These are phyloP conservation scores for Fraxinus xanthoxyloides DNA, from an alignment of 305 asterid species.

Conservation along the genomic window DNA sequence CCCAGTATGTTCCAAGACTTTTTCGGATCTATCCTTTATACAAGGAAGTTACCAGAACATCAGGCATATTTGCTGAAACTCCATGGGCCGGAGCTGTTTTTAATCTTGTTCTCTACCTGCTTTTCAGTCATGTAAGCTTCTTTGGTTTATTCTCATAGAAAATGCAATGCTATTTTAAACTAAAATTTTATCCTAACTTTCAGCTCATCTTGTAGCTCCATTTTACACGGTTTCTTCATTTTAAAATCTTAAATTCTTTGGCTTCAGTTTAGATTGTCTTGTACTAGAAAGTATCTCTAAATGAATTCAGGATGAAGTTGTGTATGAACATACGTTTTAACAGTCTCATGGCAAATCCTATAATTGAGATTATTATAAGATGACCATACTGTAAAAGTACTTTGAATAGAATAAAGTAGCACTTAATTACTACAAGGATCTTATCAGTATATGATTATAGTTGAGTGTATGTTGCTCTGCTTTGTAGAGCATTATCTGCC, in stretches of 20 bases:
- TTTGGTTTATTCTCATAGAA: neutral
- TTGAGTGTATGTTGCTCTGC: neutral
- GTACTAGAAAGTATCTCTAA: neutral
- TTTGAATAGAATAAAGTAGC: neutral
- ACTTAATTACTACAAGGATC: neutral
- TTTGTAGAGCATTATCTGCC: neutral
- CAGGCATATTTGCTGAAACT: slow-evolving; percentile 43
- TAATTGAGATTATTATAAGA: neutral
- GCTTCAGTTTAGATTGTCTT: neutral
- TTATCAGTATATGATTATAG: neutral
- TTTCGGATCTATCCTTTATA: slow-evolving; percentile 50
- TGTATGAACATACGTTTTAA: neutral
- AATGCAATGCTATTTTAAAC: neutral
- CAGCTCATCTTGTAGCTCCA: neutral
- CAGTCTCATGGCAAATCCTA: neutral
- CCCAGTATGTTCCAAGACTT: slow-evolving; percentile 55
- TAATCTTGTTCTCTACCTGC: slow-evolving; percentile 40
- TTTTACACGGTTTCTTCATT: neutral
- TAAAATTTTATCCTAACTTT: neutral
- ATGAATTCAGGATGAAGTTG: neutral
- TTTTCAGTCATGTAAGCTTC: slow-evolving; percentile 40
- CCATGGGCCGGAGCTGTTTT: slow-evolving; percentile 52
- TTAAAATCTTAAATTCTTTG: neutral
- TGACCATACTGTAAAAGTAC: neutral
- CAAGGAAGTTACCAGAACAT: slow-evolving; percentile 45